Conservation (phyloP, 768 basidiomycete species). For the Chalciporus piperatus region DNA sequence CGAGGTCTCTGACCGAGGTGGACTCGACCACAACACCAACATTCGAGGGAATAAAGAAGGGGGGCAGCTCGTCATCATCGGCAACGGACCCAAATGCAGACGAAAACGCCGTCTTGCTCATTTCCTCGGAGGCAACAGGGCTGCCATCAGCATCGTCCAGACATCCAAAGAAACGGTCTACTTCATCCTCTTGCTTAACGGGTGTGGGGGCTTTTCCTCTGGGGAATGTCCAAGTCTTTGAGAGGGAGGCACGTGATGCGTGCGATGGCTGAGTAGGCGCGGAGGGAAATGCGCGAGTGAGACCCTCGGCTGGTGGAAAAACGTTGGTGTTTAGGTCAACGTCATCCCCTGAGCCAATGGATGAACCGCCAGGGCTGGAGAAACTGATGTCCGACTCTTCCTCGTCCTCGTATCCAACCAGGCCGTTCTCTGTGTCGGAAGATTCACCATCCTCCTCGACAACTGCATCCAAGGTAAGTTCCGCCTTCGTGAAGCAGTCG, state of each 20-base stretch:
- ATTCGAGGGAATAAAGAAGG: slow-evolving; percentile 47
- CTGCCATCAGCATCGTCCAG: slow-evolving; percentile 52
- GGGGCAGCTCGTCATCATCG: slow-evolving; percentile 48
- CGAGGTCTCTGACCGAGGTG: slow-evolving; percentile 29
- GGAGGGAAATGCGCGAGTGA: slow-evolving; percentile 2
- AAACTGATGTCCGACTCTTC: slow-evolving; percentile 54
- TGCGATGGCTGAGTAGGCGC: slow-evolving; percentile 26
- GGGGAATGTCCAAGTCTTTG: slow-evolving; percentile 73
- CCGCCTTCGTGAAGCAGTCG: slow-evolving; percentile 38
- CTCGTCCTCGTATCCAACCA: slow-evolving; percentile 71
- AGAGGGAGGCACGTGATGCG: slow-evolving; percentile 42
- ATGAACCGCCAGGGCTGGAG: slow-evolving; percentile 45
- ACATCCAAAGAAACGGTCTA: slow-evolving; percentile 79
- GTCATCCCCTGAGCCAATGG: slow-evolving; percentile 54
- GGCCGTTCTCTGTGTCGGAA: slow-evolving; percentile 48
- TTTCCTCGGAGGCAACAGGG: slow-evolving; percentile 47
- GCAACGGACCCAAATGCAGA: slow-evolving; percentile 45
- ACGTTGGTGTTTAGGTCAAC: slow-evolving; percentile 19
- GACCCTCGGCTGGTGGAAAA: slow-evolving; percentile 9
- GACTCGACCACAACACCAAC: slow-evolving; percentile 42
- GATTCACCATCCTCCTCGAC: slow-evolving; percentile 50
- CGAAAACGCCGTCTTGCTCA: slow-evolving; percentile 59
- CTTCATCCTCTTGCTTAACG: slow-evolving; percentile 38
- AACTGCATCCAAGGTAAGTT: slow-evolving; percentile 54
- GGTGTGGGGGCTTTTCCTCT: slow-evolving; percentile 26